Conservation (phyloP, 2,329 filamentous ascomycete species). For the Ambrosiella beaveri region DNA sequence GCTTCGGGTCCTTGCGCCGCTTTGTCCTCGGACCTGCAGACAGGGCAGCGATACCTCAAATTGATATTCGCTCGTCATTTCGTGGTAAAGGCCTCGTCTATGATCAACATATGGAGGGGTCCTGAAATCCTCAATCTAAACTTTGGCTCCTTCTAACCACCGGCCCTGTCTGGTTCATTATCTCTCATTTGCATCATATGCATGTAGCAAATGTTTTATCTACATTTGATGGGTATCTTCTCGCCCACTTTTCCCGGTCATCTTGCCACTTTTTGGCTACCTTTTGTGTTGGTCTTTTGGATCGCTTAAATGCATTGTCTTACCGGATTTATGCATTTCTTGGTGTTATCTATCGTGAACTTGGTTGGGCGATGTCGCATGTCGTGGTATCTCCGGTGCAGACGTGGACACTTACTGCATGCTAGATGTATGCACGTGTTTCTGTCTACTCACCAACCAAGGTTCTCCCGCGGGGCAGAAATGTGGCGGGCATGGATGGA, state of each 20-base stretch:
- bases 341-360: neutral
- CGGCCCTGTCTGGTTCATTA: neutral
- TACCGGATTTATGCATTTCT: neutral
- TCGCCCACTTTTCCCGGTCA: neutral
- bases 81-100: neutral
- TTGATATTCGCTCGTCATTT: neutral
- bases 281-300: too few species aligned
- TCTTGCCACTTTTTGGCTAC: neutral
- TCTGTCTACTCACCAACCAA: neutral
- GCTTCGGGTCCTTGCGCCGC: neutral
- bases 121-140: too few species aligned
- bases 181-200: neutral
- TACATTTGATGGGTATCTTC: neutral
- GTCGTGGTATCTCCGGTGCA: neutral
- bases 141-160: neutral
- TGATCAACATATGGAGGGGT: neutral
- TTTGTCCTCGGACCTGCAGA: neutral
- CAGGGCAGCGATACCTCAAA: neutral
- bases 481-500: neutral
- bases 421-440: neutral
- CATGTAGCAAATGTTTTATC: too few species aligned
- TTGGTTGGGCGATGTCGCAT: neutral
- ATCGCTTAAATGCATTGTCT: neutral
- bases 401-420: neutral
- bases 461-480: neutral